Percentiles rank a stretch among this genome's conserved stretches.
These are phyloP conservation scores for Zymoseptoria brevis DNA, from an alignment of 2,329 filamentous ascomycete genomes.

Conservation along the genomic window DNA sequence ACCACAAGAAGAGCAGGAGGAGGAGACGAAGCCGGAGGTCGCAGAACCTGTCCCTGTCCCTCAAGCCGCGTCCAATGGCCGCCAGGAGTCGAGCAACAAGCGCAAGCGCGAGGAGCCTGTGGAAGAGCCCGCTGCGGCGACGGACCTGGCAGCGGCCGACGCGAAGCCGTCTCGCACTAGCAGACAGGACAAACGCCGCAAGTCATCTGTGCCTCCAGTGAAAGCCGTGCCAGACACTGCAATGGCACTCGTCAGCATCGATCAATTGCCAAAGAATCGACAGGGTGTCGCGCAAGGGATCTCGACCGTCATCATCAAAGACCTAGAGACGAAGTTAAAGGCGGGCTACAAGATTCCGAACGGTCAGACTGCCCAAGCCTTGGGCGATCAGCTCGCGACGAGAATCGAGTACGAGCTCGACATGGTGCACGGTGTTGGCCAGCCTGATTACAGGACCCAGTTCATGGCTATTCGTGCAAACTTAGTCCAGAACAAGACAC, in stretches of 20 bases:
- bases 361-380: slow-evolving; percentile 54
- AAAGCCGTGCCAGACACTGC: slow-evolving; percentile 20
- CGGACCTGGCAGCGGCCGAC: slow-evolving; percentile 8
- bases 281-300: slow-evolving; percentile 63
- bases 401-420: slow-evolving; percentile 68
- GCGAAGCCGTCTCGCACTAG: slow-evolving; percentile 16
- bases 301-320: slow-evolving; percentile 58
- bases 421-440: slow-evolving; percentile 46
- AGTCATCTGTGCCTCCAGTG: slow-evolving; percentile 20
- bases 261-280: slow-evolving; percentile 55
- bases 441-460: slow-evolving; percentile 50
- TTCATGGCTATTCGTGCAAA: slow-evolving; percentile 75
- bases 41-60: neutral
- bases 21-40: slow-evolving; percentile 3
- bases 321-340: slow-evolving; percentile 61
- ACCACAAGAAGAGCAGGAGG: slow-evolving; percentile 2
- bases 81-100: slow-evolving; percentile 22
- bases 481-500: slow-evolving; percentile 75
- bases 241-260: slow-evolving; percentile 32
- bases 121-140: slow-evolving; percentile 10
- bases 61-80: slow-evolving; percentile 1
- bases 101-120: slow-evolving; percentile 25
- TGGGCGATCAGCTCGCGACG: slow-evolving; percentile 64
- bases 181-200: slow-evolving; percentile 30
- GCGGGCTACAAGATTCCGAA: slow-evolving; percentile 55